Evolutionary conservation across 805 yeast species (phyloP), one percentile per base, ranked within the genome.

Genomic region (Brettanomyces custersianus): DNA sequence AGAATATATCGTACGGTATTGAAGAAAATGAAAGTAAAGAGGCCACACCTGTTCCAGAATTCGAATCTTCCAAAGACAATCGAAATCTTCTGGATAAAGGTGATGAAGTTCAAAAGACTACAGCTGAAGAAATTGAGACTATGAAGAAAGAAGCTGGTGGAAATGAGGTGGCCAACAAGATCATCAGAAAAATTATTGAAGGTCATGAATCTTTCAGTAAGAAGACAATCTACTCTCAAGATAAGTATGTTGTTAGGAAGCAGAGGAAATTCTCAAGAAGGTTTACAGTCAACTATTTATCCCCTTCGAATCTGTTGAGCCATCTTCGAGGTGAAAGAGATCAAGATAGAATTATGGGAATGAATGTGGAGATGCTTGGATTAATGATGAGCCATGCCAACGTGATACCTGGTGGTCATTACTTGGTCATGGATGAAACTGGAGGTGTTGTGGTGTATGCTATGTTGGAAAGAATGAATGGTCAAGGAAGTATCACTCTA

Each of bases 381-480:
- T 62, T 82, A 57, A 60, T 86, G 49, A 60, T 92, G 60, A 78
- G 79, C 41, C 67, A 80, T 46, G 95, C 80, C 2, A 86, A 90
- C 52, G 72, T 92, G 23, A 75, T 78, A 50, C 87, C 95, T 1
- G 95, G 95, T 9, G 97, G 98, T 1, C 76, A 72, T 40, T 92
- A 92, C 51, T 62, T 92, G 17, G 79, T 90, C 4, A 68, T 86
- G 37, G 99, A 92, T 52, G 98, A 92, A 52, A 81, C 95, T n/a
- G 88, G 95, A 22, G 96, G 97, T 5, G 68, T 90, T n/a, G 54
- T 92, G 1, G 72, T 83, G 5, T 83, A 83, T 41, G 85, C 94
- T 4, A 66, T 92, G 69, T 54, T 92, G 59, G 99, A 92, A 55
- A 68, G 96, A 52, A 84, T 94, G 90, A 77, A 76, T 41, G 95